phyloP scores from a whole-genome alignment of 306 rosid species.

The Cucumis sativus region Cucumber_9930_V3 NC_026655.2:27310501-27311000 shows the following conservation, averaged over 20 bases:
- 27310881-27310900: neutral
- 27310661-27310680: neutral
- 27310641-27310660: neutral
- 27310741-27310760: conserved; percentile 52
- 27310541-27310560: conserved; percentile 16
- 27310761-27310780: conserved; percentile 63
- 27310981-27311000: conserved; percentile 52
- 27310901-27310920: neutral
- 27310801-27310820: neutral
- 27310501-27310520: neutral
- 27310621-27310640: conserved; percentile 57
- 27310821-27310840: neutral
- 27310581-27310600: conserved; percentile 68
- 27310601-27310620: conserved; percentile 73
- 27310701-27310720: conserved; percentile 70
- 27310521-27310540: conserved; percentile 5
- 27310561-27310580: conserved; percentile 95
- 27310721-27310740: conserved; percentile 56
- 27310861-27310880: too few relatives aligned
- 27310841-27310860: too few relatives aligned
- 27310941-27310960: conserved; percentile 70
- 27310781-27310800: neutral
- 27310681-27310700: neutral
- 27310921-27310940: conserved; percentile 65
- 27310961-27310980: conserved; percentile 47